Base-by-base conservation (phyloP, 371 early-diverging fungal genomes). In the Phascolomyces articulosus region DNA sequence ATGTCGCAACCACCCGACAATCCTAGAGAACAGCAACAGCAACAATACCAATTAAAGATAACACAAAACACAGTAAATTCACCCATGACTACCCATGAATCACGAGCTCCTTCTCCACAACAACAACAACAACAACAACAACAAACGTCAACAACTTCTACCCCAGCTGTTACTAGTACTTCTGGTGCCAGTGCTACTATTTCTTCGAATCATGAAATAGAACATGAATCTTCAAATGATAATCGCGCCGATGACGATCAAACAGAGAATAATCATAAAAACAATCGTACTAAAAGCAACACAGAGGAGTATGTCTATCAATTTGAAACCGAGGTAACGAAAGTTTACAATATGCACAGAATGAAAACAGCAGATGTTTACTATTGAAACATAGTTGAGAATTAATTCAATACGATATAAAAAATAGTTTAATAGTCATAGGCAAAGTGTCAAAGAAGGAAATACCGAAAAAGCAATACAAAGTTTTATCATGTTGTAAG, bases 401-500 rank as follows among this genome's bases (percentile, higher is more conserved):
- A n/a, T n/a, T n/a, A n/a, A n/a, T n/a, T n/a, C n/a, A n/a, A n/a
- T n/a, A n/a, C n/a, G n/a, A n/a, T n/a, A n/a, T n/a, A n/a, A n/a
- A n/a, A 51, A 28, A 38, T 58, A 69, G 70, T 69, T 65, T 61
- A 34, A 20, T 4, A 59, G 31, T 26, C 65, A 65, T 51, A 62
- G 55, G 2, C 49, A 65, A 28, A 48, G 31, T 28, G 57, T 70
- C 26, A 62, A 65, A 47, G 48, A 57, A 23, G 70, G 65, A 28
- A 55, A 63, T 40, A 53, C 49, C 7, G 71, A 70, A 13, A 70
- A 70, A 47, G 71, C 71, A 13, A 66, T 63, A 34, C 71, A 70
- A 21, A 63, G 64, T 26, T 70, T 70, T 60, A 66, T 70, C 40
- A 63, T 66, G 63, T 62, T 70, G 71, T 70, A 66, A 40, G 63